A percentile compares a stretch with the other conserved stretches of the same genome.
phyloP scores from a whole-genome alignment of 192 early-diverging fungal species.

The Thamnidium elegans region DNA sequence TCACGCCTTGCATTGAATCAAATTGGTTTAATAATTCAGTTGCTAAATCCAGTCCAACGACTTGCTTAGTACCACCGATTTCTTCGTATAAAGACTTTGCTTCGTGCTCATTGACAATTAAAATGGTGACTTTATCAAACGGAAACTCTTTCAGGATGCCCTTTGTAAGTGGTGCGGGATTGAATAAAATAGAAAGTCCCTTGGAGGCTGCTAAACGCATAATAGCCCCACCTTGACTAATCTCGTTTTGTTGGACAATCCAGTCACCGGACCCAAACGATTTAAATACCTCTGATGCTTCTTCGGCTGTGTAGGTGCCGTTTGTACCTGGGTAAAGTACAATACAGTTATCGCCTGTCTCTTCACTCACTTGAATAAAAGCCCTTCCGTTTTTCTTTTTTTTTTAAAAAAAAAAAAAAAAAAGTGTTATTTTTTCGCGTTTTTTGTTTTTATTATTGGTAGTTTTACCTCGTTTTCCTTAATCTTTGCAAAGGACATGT shows the following conservation, averaged over 20 bases:
- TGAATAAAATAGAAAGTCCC: conserved; percentile 75
- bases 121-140: conserved; percentile 63
- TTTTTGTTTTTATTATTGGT: too few relatives aligned
- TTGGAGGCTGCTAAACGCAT: conserved; percentile 50
- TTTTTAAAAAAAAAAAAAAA: not conserved
- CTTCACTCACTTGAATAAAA: conserved; percentile 75
- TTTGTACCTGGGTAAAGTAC: conserved; percentile 82
- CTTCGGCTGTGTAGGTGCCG: conserved; percentile 47
- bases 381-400: conserved; percentile 74
- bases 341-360: conserved; percentile 82
- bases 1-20: conserved; percentile 48
- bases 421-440: not conserved
- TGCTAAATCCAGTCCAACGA: conserved; percentile 25
- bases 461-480: conserved; percentile 47
- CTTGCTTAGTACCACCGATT: conserved; percentile 12
- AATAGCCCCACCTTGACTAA: conserved; percentile 62
- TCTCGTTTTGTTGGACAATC: conserved; percentile 90
- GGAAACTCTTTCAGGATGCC: conserved; percentile 44
- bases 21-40: conserved; percentile 45
- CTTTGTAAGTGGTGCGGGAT: conserved; percentile 77
- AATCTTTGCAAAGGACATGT: conserved; percentile 57
- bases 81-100: conserved; percentile 47
- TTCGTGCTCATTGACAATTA: conserved; percentile 84
- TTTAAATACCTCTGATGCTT: conserved; percentile 49
- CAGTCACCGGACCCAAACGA: conserved; percentile 63